Evolutionary conservation across 2,329 filamentous ascomycete genomes (phyloP), one percentile per base, ranked within the genome.

Genomic region (Cladosporium sp.): DNA sequence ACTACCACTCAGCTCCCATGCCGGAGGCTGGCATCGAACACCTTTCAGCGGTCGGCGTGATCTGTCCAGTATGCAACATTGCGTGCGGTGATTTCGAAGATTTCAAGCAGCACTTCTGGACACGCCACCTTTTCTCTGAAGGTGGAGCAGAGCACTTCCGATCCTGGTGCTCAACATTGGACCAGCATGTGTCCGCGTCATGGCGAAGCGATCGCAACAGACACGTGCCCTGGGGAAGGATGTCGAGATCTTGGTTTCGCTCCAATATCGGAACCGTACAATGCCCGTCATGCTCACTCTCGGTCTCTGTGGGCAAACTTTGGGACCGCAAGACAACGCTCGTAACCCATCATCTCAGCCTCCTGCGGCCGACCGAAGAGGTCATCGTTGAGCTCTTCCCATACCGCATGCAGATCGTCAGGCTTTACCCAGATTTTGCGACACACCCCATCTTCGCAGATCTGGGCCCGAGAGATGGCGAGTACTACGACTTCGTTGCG

Each of bases 391-490:
- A 40, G 13, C 19, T 48, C 1, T 11, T 11, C 4, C 45, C 45
- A 10, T 28, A 31, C 22, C 45, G 45, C 13, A 31, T 41, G 18
- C 18, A 38, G 22, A 48, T 48, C 34, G 19, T 48, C 13, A 48
- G 45, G 19, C 45, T 48, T n/a, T 41, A 28, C 18, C 45, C 45
- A 5, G 35, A 41, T 8, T 48, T 48, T 11, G 45, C 31, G 13
- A 40, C 19, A 3, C 45, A 48, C 22, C 34, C 45, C 11, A 14
- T 48, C n/a, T 48, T 48, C 45, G 45, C 9, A 3, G 45, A 48
- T 14, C 18, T 46, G 8, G 44, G 34, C 28, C 10, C 3, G 8
- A 28, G 22, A 28, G 1, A 5, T 28, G 22, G 22, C 22, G 22
- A 28, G 22, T 5, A 28, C 2, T 28, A 5, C 7, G 22, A 28